phyloP scores from a whole-genome alignment of 352 stramenopile species.

The Phytopythium montanum region DNA sequence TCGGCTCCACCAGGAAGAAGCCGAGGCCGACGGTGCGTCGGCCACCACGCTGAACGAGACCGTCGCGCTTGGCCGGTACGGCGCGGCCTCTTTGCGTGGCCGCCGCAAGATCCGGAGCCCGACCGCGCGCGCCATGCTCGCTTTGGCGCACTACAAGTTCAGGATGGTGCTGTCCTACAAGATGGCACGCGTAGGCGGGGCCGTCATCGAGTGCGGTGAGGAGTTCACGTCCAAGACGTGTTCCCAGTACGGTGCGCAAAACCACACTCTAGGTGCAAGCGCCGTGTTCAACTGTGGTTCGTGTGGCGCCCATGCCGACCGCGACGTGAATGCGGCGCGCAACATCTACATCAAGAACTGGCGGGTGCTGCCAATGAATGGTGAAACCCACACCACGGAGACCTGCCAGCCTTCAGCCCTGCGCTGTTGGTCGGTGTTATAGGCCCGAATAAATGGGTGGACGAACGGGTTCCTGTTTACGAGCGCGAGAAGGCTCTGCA shows the following conservation, averaged over 20 bases:
- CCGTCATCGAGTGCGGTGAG: slow-evolving; percentile 10
- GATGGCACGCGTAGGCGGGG: slow-evolving; percentile 8
- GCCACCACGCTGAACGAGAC: neutral
- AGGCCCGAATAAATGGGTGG: neutral
- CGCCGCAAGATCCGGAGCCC: slow-evolving; percentile 2
- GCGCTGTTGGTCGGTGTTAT: neutral
- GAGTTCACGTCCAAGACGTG: slow-evolving; percentile 18
- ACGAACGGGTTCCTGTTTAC: too few relatives aligned
- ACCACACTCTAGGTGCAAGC: slow-evolving; percentile 5
- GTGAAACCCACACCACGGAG: slow-evolving; percentile 1
- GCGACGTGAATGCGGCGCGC: slow-evolving; percentile 10
- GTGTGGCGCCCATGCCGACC: slow-evolving; percentile 3
- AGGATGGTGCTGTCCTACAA: slow-evolving; percentile 13
- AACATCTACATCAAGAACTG: slow-evolving; percentile 17
- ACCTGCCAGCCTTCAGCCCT: neutral
- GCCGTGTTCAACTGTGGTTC: slow-evolving; percentile 1
- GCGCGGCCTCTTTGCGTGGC: neutral
- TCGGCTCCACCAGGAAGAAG: too few relatives aligned
- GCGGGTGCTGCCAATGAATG: neutral
- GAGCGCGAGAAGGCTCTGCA: neutral
- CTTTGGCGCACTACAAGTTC: slow-evolving; percentile 10
- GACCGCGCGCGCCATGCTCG: slow-evolving; percentile 16
- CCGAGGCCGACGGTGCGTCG: slow-evolving; percentile 1
- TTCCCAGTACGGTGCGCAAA: slow-evolving; percentile 7
- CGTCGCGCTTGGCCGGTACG: neutral